Evolutionary conservation across 192 early-diverging fungal species (phyloP).

Genomic region (Coemansia sp.): DNA sequence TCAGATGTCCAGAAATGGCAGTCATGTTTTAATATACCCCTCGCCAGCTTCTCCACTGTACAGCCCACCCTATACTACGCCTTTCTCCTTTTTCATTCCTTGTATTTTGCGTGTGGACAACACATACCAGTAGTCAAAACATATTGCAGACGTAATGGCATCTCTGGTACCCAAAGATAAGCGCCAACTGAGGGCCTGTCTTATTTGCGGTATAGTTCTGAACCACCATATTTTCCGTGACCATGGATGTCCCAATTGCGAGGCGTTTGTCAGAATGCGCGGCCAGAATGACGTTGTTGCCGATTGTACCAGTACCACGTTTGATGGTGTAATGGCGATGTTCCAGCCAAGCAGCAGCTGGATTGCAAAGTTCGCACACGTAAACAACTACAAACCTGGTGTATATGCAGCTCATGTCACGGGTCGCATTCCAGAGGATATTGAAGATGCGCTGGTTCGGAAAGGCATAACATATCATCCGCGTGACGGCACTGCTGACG

Average conservation of each 20-base stretch:
- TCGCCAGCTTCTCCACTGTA: not conserved
- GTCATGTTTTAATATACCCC: not conserved
- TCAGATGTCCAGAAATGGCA: too few species aligned
- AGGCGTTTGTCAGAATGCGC: slow-evolving; percentile 69
- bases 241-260: slow-evolving; percentile 82
- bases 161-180: slow-evolving; percentile 62
- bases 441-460: slow-evolving; percentile 70
- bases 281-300: slow-evolving; percentile 62
- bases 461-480: slow-evolving; percentile 70
- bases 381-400: slow-evolving; percentile 57
- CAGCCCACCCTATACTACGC: too few species aligned
- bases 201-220: slow-evolving; percentile 80
- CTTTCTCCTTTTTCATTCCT: slow-evolving; percentile 8
- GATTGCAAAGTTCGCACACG: slow-evolving; percentile 72
- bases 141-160: slow-evolving; percentile 26
- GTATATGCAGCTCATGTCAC: slow-evolving; percentile 76
- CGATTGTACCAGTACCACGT: slow-evolving; percentile 78
- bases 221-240: slow-evolving; percentile 70
- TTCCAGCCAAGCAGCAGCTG: slow-evolving; percentile 76
- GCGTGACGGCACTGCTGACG: slow-evolving; percentile 62
- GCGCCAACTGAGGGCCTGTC: slow-evolving; percentile 75
- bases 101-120: not conserved
- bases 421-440: slow-evolving; percentile 73
- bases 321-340: slow-evolving; percentile 73
- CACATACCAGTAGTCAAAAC: not conserved